A percentile compares a stretch with the other conserved stretches of the same genome.
phyloP scores from a whole-genome alignment of 176 grass and related monocot species.

The Bothriochloa decipiens region DNA sequence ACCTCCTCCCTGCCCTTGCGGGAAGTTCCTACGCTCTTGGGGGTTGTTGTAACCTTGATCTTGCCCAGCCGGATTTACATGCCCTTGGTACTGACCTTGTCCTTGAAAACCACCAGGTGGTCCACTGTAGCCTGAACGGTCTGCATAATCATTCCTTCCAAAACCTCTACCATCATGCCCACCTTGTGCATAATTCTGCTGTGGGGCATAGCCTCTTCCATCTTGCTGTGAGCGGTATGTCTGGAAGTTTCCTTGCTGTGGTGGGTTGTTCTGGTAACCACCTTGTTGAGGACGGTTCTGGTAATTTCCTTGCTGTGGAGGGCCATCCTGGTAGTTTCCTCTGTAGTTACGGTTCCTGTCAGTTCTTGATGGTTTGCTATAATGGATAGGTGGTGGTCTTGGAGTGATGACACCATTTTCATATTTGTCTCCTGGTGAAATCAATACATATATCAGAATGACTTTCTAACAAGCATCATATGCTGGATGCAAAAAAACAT shows the following conservation, averaged over 20 bases:
- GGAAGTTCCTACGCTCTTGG: slow-evolving; percentile 56
- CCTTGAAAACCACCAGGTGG: slow-evolving; percentile 42
- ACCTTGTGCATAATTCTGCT: slow-evolving; percentile 53
- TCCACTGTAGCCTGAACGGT: slow-evolving; percentile 46
- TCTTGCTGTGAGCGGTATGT: slow-evolving; percentile 52
- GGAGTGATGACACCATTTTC: slow-evolving; percentile 85
- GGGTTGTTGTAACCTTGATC: slow-evolving; percentile 56
- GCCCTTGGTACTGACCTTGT: slow-evolving; percentile 49
- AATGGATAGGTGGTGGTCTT: slow-evolving; percentile 79
- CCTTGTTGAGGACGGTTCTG: slow-evolving; percentile 49
- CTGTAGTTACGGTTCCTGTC: slow-evolving; percentile 57
- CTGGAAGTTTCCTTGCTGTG: slow-evolving; percentile 56
- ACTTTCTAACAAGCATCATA: background rate
- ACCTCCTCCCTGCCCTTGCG: slow-evolving; percentile 51
- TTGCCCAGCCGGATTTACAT: slow-evolving; percentile 49
- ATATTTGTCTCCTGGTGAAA: slow-evolving; percentile 86
- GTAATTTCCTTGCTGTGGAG: slow-evolving; percentile 52
- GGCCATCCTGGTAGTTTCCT: slow-evolving; percentile 53
- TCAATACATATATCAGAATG: slow-evolving; percentile 25
- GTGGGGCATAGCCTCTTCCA: slow-evolving; percentile 53
- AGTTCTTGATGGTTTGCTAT: slow-evolving; percentile 60
- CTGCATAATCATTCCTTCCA: slow-evolving; percentile 33
- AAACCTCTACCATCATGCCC: slow-evolving; percentile 54
- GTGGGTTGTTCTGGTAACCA: slow-evolving; percentile 49
- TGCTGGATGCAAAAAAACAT: background rate